These are phyloP conservation scores for Lecanicillium sp. DNA, from an alignment of 2,329 filamentous ascomycete species.

Conservation along the genomic window DNA sequence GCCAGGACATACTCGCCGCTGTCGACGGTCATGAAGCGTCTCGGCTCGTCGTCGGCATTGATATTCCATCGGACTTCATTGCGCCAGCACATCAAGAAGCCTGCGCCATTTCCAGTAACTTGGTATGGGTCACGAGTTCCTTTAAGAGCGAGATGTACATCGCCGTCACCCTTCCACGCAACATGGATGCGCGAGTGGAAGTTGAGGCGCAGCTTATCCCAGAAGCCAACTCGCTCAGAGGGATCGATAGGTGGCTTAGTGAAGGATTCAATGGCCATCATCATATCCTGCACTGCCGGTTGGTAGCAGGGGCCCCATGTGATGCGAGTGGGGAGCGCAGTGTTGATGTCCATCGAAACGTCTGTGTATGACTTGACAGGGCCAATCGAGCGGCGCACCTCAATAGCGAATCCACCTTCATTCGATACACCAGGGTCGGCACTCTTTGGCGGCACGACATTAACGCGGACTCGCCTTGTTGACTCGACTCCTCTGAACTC, in stretches of 20 bases:
- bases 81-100: slow-evolving; percentile 98
- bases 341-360: slow-evolving; percentile 87
- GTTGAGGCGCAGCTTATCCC: slow-evolving; percentile 93
- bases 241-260: slow-evolving; percentile 92
- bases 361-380: slow-evolving; percentile 96
- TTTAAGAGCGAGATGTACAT: slow-evolving; percentile 89
- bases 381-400: slow-evolving; percentile 83
- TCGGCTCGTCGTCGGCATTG: slow-evolving; percentile 77
- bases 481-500: slow-evolving; percentile 80
- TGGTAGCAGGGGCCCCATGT: slow-evolving; percentile 98
- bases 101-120: slow-evolving; percentile 85
- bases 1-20: slow-evolving; percentile 94
- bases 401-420: slow-evolving; percentile 67
- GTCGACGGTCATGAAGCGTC: slow-evolving; percentile 90
- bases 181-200: slow-evolving; percentile 89
- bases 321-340: slow-evolving; percentile 80
- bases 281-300: slow-evolving; percentile 97
- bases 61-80: slow-evolving; percentile 87
- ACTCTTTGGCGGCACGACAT: slow-evolving; percentile 66
- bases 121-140: slow-evolving; percentile 87
- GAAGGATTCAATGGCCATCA: slow-evolving; percentile 98
- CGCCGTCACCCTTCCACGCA: slow-evolving; percentile 90
- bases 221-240: slow-evolving; percentile 91
- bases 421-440: slow-evolving; percentile 47
- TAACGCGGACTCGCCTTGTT: slow-evolving; percentile 69